phyloP scores from a whole-genome alignment of 1,139 yeast species.

The Geotrichum siamense region DNA sequence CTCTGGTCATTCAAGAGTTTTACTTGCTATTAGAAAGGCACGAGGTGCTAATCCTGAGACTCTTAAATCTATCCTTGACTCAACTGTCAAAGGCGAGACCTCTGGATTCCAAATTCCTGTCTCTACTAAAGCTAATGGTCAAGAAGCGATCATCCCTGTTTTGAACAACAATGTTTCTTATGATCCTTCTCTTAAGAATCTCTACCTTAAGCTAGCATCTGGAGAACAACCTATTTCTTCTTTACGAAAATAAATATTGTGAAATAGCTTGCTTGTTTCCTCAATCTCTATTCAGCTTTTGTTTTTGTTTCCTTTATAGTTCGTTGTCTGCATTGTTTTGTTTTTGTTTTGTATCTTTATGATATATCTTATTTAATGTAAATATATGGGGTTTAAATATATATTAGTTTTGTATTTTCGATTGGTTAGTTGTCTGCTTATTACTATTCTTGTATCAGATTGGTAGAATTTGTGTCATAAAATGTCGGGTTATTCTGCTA shows the following conservation, averaged over 20 bases:
- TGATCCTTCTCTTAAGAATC: constrained; percentile 22
- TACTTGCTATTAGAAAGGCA: constrained; percentile 16
- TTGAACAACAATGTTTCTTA: constrained; percentile 26
- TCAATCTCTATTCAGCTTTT: not conserved
- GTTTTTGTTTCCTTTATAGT: not conserved
- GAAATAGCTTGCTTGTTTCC: not conserved
- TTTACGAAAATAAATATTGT: constrained; percentile 19
- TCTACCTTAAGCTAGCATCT: constrained; percentile 26
- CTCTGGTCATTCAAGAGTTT: constrained; percentile 14
- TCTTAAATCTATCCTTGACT: constrained; percentile 19
- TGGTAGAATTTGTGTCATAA: no score
- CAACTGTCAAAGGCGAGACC: constrained; percentile 22
- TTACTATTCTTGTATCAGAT: no score
- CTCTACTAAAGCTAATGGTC: constrained; percentile 14
- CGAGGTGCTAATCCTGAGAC: constrained; percentile 14
- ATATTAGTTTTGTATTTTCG: no score
- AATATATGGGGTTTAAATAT: no score
- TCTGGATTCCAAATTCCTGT: constrained; percentile 18
- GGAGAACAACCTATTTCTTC: constrained; percentile 24
- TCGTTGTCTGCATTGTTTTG: not conserved
- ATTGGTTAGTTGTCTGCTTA: no score
- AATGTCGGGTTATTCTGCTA: no score
- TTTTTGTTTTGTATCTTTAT: no score
- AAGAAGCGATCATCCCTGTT: constrained; percentile 20
- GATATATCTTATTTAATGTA: no score